Conservation (phyloP, 1,139 yeast species). For the Citeromyces siamensis region DNA sequence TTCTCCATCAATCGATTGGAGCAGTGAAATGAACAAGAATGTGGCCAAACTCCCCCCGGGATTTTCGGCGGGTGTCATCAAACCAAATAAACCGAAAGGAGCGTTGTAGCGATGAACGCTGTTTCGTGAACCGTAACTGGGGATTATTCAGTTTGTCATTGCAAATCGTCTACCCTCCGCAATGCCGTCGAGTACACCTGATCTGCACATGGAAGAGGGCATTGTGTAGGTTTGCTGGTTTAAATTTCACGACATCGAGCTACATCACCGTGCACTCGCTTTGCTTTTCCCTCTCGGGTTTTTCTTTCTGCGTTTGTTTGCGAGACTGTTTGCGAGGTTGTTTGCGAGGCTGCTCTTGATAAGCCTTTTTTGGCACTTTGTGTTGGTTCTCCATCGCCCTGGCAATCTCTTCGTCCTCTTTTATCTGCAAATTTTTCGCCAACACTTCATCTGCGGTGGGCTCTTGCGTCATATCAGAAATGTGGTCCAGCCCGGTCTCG, state of each 20-base stretch:
- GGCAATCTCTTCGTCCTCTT: constrained; percentile 9
- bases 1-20: constrained; percentile 3
- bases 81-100: constrained; percentile 5
- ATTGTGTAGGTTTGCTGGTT: too few relatives aligned
- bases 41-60: constrained; percentile 5
- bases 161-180: too few relatives aligned
- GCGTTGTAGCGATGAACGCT: too few relatives aligned
- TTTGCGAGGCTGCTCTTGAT: background rate
- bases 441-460: constrained; percentile 27
- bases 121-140: too few relatives aligned
- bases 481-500: constrained; percentile 20
- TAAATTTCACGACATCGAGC: too few relatives aligned
- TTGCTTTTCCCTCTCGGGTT: background rate
- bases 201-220: too few relatives aligned
- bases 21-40: background rate
- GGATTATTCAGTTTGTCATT: too few relatives aligned
- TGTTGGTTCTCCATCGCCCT: constrained; percentile 5
- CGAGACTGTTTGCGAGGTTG: background rate
- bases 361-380: background rate
- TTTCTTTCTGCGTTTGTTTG: background rate
- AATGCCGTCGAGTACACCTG: too few relatives aligned
- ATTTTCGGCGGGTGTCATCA: constrained; percentile 4
- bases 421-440: constrained; percentile 34
- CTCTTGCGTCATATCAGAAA: constrained; percentile 2
- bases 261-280: constrained; percentile 2